Evolutionary conservation across 148 eudicot species (phyloP), one percentile per base, ranked within the genome.

Genomic region (Rhododendron vialii): DNA sequence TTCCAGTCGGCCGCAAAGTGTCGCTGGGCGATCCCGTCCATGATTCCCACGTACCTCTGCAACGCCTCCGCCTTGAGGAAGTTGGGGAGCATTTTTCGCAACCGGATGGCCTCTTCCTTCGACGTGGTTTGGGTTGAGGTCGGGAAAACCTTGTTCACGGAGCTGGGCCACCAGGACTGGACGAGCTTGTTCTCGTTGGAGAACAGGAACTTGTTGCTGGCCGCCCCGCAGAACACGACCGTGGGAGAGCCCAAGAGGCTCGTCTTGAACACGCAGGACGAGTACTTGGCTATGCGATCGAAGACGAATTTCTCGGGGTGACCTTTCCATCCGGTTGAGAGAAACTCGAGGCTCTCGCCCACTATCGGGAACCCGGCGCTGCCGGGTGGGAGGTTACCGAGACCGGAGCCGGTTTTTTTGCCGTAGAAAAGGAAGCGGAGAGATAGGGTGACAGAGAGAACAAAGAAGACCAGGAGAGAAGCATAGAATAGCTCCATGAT

Each of bases 141-240:
- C 12, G 81, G 55, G 14, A 78, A 78, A 3, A 78, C 11, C 9
- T 78, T 78, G 53, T 78, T 8, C 0, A 63, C 69, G 3, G 69
- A 22, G 69, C 28, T 24, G 2, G 69, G 69, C 69, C 69, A 63
- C 81, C 81, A 78, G 2, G 81, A 0, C 81, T 78, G 57, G 53
- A 78, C 81, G 14, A 78, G 81, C 33, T 78, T 78, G 55, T 78
- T 78, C 30, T 78, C 53, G 17, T 78, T 45, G 1, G 81, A 78
- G 81, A 78, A 78, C 55, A n/a, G 24, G 53, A 78, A 45, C 81
- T 45, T 78, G 57, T 78, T 45, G 35, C 55, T 33, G 0, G 30
- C 53, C 7, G 81, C 17, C 28, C 81, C 81, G 5, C 81, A 78
- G 33, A 78, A 78, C 4, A 78, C 81, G 0, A 78, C 81, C 0